Conservation (phyloP, 164 flowering plant species). For the Umbellularia californica region DNA sequence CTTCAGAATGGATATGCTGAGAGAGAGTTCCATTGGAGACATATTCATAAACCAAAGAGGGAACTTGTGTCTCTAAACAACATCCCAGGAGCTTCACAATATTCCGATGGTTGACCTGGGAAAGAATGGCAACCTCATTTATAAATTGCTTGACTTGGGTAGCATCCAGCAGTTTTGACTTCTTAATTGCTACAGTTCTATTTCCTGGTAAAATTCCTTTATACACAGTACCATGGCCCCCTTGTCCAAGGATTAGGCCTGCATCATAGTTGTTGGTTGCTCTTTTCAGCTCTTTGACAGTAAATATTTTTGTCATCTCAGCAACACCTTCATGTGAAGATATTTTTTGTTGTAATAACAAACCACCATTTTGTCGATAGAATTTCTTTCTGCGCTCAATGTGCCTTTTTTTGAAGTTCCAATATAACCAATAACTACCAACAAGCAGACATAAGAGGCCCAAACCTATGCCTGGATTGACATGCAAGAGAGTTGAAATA, state of each 20-base stretch:
- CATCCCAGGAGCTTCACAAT: conserved; percentile 20
- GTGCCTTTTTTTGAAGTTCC: conserved; percentile 5
- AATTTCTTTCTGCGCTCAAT: conserved; percentile 4
- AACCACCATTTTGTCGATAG: conserved; percentile 12
- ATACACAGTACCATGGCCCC: neutral
- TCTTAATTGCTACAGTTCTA: conserved; percentile 2
- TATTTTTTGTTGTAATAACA: conserved; percentile 7
- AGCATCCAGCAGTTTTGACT: conserved; percentile 3
- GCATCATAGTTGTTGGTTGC: conserved; percentile 1
- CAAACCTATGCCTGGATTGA: conserved; percentile 1
- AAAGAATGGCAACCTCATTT: conserved; percentile 10
- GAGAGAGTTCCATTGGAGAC: conserved; percentile 3
- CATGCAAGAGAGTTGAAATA: neutral
- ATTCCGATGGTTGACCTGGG: conserved; percentile 16
- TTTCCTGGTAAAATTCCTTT: neutral
- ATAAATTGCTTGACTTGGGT: conserved; percentile 4
- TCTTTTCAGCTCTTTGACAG: neutral
- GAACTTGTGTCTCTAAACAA: conserved; percentile 13
- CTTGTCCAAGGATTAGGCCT: neutral
- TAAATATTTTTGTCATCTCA: neutral
- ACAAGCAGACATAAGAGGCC: neutral
- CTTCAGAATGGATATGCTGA: neutral
- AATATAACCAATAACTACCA: conserved; percentile 3
- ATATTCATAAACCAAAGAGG: conserved; percentile 13
- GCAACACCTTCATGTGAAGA: neutral